These are phyloP conservation scores for Boletus pseudo-olivaceus DNA, from an alignment of 768 basidiomycete species.

Conservation along the genomic window DNA sequence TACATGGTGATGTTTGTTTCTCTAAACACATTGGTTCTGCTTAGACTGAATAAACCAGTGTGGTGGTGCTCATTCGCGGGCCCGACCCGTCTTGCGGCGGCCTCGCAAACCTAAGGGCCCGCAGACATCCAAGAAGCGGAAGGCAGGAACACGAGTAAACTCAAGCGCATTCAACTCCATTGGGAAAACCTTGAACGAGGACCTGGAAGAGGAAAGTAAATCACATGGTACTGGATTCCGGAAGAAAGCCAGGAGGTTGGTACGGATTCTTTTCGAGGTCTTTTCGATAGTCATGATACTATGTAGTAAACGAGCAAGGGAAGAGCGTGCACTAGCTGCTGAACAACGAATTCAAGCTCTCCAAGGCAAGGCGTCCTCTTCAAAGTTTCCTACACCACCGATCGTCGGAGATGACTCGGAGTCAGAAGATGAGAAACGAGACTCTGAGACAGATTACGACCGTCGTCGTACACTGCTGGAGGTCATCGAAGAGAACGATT, in stretches of 20 bases:
- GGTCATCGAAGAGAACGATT: slow-evolving; percentile 42
- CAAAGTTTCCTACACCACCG: slow-evolving; percentile 15
- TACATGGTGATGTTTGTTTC: slow-evolving; percentile 51
- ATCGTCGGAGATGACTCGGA: slow-evolving; percentile 31
- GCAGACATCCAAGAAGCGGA: slow-evolving; percentile 65
- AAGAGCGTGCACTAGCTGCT: slow-evolving; percentile 73
- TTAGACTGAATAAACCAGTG: slow-evolving; percentile 44
- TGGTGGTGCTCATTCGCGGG: slow-evolving; percentile 70
- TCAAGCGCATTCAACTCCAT: slow-evolving; percentile 57
- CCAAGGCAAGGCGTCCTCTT: slow-evolving; percentile 29
- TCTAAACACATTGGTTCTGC: neutral
- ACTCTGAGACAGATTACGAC: slow-evolving; percentile 42
- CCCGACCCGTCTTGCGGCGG: slow-evolving; percentile 49
- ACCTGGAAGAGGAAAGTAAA: slow-evolving; percentile 34
- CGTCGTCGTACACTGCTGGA: slow-evolving; percentile 52
- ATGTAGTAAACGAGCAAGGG: slow-evolving; percentile 70
- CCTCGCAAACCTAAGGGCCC: slow-evolving; percentile 51
- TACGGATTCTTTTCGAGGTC: neutral
- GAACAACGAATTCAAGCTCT: slow-evolving; percentile 56
- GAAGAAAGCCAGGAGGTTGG: slow-evolving; percentile 65
- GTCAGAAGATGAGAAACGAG: slow-evolving; percentile 39
- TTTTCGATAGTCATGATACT: neutral
- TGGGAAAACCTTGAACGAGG: slow-evolving; percentile 51
- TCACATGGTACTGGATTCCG: slow-evolving; percentile 60
- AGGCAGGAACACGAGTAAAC: slow-evolving; percentile 66